These are phyloP conservation scores for Escovopsis weberi DNA, from an alignment of 2,329 filamentous ascomycete species.

Conservation along the genomic window DNA sequence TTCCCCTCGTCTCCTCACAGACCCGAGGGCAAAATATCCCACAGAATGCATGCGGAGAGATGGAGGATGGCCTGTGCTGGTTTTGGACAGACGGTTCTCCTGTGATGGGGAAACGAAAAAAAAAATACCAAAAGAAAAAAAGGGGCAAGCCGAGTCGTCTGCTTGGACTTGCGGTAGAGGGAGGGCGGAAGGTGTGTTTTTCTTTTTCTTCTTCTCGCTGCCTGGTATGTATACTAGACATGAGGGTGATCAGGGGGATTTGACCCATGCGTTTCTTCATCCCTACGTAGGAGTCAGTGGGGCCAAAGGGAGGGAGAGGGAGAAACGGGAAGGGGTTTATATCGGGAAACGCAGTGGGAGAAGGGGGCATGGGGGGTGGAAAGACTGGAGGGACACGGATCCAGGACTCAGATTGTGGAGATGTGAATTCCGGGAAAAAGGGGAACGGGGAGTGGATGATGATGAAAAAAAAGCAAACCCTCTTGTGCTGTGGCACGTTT, in stretches of 20 bases:
- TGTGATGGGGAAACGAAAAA: too few species aligned
- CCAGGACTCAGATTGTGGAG: constrained; percentile 5
- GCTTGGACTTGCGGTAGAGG: background rate
- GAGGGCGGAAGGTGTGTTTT: constrained; percentile 1
- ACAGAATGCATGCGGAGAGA: background rate
- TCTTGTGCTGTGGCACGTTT: background rate
- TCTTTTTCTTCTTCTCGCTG: background rate
- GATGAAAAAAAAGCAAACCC: background rate
- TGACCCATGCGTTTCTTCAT: background rate
- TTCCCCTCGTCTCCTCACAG: background rate
- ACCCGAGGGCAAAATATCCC: background rate
- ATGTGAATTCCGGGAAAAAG: background rate
- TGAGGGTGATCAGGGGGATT: constrained; percentile 1
- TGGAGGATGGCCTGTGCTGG: too few species aligned
- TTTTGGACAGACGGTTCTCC: too few species aligned
- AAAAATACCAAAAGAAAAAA: background rate
- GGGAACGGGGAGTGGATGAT: constrained; percentile 1
- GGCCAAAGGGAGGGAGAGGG: background rate
- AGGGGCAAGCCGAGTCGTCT: background rate
- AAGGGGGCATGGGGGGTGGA: too few species aligned
- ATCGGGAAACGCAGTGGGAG: background rate
- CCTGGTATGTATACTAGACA: constrained; percentile 9
- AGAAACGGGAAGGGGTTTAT: background rate
- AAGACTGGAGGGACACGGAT: constrained; percentile 3
- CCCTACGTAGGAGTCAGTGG: too few species aligned